phyloP scores from a whole-genome alignment of 495 filamentous ascomycete genomes.

The Lasiosphaeria miniovina region DNA sequence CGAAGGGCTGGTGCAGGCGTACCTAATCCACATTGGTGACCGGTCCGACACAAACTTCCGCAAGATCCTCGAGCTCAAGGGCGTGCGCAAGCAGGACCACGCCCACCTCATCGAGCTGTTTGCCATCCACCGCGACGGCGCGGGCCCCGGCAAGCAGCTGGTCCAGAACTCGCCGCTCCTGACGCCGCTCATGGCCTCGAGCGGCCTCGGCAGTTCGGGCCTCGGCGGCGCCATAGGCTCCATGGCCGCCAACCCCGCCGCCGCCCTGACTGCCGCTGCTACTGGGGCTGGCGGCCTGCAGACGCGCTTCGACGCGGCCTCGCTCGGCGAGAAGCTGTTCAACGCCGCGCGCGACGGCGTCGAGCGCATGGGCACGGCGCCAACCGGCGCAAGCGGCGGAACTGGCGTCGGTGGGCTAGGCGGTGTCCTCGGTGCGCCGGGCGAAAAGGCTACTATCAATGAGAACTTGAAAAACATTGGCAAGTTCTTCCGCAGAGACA shows the following conservation, averaged over 20 bases:
- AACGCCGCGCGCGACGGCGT: slow-evolving; percentile 89
- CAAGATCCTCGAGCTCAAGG: slow-evolving; percentile 92
- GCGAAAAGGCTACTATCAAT: slow-evolving; percentile 67
- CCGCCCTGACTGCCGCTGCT: slow-evolving; percentile 17
- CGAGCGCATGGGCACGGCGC: slow-evolving; percentile 71
- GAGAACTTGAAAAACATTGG: slow-evolving; percentile 93
- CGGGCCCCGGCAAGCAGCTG: slow-evolving; percentile 56
- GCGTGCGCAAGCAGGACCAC: slow-evolving; percentile 80
- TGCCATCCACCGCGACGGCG: slow-evolving; percentile 68
- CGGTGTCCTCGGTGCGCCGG: slow-evolving; percentile 51
- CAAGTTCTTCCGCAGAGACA: slow-evolving; percentile 90
- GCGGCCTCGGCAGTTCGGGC: slow-evolving; percentile 34
- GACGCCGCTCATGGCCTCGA: slow-evolving; percentile 51
- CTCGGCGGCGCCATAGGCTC: slow-evolving; percentile 20
- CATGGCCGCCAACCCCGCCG: slow-evolving; percentile 18
- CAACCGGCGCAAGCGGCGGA: slow-evolving; percentile 26
- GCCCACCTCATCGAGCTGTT: slow-evolving; percentile 83
- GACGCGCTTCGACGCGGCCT: slow-evolving; percentile 74
- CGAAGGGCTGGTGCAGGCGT: slow-evolving; percentile 94
- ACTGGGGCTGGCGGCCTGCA: slow-evolving; percentile 46
- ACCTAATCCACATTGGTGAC: slow-evolving; percentile 91
- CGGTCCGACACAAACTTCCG: slow-evolving; percentile 90
- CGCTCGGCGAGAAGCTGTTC: slow-evolving; percentile 68
- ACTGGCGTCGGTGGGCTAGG: slow-evolving; percentile 51
- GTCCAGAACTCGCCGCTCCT: slow-evolving; percentile 58